Evolutionary conservation across 169 alveolate genomes (phyloP), one percentile per base, ranked within the genome.

Genomic region (Plasmodium vivax): DNA sequence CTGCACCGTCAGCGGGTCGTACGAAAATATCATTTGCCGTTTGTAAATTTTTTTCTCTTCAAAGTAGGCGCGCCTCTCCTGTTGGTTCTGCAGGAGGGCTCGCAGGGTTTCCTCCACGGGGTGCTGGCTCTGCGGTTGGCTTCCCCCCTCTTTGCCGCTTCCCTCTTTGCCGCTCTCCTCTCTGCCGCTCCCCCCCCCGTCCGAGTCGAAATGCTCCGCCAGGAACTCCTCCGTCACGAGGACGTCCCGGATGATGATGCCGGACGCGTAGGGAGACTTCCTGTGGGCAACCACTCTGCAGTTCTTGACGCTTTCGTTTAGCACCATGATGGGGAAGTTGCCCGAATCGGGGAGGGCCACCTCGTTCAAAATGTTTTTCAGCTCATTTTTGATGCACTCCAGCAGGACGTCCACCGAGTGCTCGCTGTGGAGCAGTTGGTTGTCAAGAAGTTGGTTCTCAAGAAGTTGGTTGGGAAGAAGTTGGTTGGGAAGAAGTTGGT

Each of bases 21-120:
- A 95, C 1, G 97, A 93, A 75, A 96, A 96, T n/a, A 96, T 95
- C 96, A 96, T 93, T 92, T 96, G 97, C 54, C 97, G 87, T 38
- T 92, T 90, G 62, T 92, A 80, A 54, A 96, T 85, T 27, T 93
- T 95, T 83, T 72, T 83, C 7, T 74, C 47, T 47, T 68, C 23
- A 38, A 92, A 92, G 72, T 92, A 92, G 19, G 6, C 45, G 27
- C 75, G 51, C 30, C 75, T 92, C 36, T 92, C 95, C 27, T 51
- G 43, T 62, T 62, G 43, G 58, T 81, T 90, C n/a, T 68, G 38
- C 12, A 30, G 23, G 16, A 75, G 5, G 16, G 71, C 75, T 73
- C 34, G 34, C 10, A 32, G 58, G 19, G 41, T 27, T 32, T 77
- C 71, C 8, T 43, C 56, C 34, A 34, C 71, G 23, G 14, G 1